phyloP scores from a whole-genome alignment of 768 basidiomycete genomes.

The Termitomyces sp. region DNA sequence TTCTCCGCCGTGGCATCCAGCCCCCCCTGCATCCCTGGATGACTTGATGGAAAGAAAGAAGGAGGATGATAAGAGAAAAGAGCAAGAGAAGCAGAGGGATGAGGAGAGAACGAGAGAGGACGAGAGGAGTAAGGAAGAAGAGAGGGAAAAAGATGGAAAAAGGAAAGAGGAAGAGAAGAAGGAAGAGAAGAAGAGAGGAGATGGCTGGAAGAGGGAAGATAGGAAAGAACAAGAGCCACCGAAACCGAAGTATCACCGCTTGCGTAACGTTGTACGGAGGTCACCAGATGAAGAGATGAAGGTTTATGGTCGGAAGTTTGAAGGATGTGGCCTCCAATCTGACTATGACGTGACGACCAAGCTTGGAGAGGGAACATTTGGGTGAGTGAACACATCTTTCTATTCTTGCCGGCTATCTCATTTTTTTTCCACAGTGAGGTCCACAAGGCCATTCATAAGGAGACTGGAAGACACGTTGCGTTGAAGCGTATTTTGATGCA shows the following conservation, averaged over 20 bases:
- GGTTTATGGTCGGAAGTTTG: constrained; percentile 65
- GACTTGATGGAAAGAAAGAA: constrained; percentile 7
- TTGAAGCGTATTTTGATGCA: constrained; percentile 96
- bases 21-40: constrained; percentile 13
- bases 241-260: constrained; percentile 23
- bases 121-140: background rate
- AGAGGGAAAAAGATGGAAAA: background rate
- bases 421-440: constrained; percentile 70
- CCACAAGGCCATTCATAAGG: constrained; percentile 75
- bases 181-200: background rate
- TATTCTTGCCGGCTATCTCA: constrained; percentile 4
- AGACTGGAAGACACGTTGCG: constrained; percentile 66
- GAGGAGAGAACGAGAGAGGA: constrained; percentile 1
- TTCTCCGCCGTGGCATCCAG: constrained; percentile 39
- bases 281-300: constrained; percentile 61
- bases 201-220: constrained; percentile 8
- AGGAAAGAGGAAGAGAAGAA: background rate
- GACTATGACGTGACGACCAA: constrained; percentile 85
- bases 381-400: constrained; percentile 48
- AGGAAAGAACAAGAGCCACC: constrained; percentile 21
- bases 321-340: constrained; percentile 64
- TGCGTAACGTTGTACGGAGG: constrained; percentile 44
- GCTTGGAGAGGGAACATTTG: constrained; percentile 96
- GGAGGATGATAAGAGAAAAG: constrained; percentile 3
- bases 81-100: constrained; percentile 5